Conservation (phyloP, 257 asterid genomes). For the Solanum virginianum region DNA sequence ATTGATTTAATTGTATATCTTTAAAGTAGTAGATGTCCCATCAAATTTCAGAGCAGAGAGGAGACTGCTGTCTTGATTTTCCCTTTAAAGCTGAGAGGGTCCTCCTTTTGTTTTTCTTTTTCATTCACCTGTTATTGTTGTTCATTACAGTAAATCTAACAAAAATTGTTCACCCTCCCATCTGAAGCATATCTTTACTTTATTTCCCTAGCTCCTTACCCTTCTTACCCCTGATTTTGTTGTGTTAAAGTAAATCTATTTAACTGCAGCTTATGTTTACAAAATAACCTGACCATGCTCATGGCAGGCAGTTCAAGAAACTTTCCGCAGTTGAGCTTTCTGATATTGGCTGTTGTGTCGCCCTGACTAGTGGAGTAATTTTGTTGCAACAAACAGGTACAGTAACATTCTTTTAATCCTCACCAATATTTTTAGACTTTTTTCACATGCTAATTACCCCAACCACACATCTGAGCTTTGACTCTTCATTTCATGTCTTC, state of each 20-base stretch:
- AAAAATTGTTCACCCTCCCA: not conserved
- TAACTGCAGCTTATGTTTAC: slow-evolving; percentile 10
- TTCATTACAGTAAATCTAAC: not conserved
- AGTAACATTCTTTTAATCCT: not conserved
- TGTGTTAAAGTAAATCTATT: not conserved
- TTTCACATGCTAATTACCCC: not conserved
- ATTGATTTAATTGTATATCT: not conserved
- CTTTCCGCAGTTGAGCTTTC: slow-evolving; percentile 82
- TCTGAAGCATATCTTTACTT: not conserved
- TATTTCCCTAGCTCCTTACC: not conserved
- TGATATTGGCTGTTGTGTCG: slow-evolving; percentile 80
- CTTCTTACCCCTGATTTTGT: not conserved
- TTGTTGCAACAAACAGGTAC: slow-evolving; percentile 89
- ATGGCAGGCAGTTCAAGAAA: slow-evolving; percentile 97
- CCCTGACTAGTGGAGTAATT: slow-evolving; percentile 62
- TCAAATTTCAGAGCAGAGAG: not conserved
- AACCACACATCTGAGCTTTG: not conserved
- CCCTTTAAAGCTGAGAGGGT: not conserved
- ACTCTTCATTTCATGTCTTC: not conserved
- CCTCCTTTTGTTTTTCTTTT: not conserved
- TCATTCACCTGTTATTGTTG: not conserved
- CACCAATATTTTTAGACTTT: not conserved
- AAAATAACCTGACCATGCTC: slow-evolving; percentile 49
- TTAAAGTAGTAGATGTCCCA: not conserved
- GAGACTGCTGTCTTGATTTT: not conserved